Conservation (phyloP, 2,329 filamentous ascomycete species). For the Colletotrichum sp. region DNA sequence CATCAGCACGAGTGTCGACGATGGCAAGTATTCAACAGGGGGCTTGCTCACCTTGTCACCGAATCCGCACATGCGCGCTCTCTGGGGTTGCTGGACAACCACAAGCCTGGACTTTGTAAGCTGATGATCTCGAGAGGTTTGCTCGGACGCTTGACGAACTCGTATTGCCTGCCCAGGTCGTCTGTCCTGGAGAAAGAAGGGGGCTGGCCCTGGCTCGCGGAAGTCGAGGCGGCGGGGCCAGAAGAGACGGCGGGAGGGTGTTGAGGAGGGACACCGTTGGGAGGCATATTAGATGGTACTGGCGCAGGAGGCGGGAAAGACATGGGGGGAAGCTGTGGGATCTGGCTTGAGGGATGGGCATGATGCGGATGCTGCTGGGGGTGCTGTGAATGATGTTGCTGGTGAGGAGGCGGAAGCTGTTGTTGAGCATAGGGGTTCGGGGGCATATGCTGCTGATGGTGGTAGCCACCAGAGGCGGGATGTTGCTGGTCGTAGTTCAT, state of each 20-base stretch:
- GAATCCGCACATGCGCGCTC: constrained; percentile 98
- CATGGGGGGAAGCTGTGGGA: constrained; percentile 20
- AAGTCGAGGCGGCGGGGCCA: neutral
- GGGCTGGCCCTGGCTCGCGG: neutral
- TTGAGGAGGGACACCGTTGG: constrained; percentile 9
- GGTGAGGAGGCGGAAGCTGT: neutral
- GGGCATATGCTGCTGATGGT: constrained; percentile 1
- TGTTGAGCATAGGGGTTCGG: constrained; percentile 1
- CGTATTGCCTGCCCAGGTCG: constrained; percentile 5
- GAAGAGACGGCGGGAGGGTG: neutral
- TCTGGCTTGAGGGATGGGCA: constrained; percentile 11
- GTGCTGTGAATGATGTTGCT: neutral
- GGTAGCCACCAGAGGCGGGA: constrained; percentile 13
- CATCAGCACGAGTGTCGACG: constrained; percentile 24
- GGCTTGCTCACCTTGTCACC: constrained; percentile 80
- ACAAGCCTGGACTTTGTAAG: constrained; percentile 58
- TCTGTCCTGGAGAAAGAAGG: constrained; percentile 3
- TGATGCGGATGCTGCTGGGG: neutral
- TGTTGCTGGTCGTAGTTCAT: constrained; percentile 23
- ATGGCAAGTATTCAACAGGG: neutral
- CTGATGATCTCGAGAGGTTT: neutral
- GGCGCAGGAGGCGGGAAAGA: constrained; percentile 8
- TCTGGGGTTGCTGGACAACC: constrained; percentile 88
- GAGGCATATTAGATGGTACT: constrained; percentile 13
- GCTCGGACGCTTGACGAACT: neutral